Evolutionary conservation across 2,329 filamentous ascomycete species (phyloP), one percentile per base, ranked within the genome.

Genomic region (Stemphylium vesicarium): DNA sequence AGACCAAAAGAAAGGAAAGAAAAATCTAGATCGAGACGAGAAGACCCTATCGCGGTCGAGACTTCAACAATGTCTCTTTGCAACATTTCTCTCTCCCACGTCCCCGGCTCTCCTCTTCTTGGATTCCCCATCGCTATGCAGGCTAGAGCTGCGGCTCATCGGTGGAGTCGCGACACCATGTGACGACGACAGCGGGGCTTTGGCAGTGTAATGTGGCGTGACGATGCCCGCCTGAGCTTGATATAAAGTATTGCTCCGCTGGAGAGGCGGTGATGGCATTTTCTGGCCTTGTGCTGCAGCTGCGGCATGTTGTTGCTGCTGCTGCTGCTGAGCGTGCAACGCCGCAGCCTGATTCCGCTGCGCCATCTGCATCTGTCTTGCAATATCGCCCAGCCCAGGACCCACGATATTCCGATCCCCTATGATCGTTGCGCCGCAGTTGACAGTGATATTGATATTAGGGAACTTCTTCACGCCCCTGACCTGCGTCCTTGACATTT

Each of bases 391-490:
- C 3, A 75, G 40, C 0, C 65, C 69, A 4, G 70, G 71, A 3
- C 72, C 70, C 2, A 75, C 71, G 22, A 75, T 72, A 40, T 75
- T 75, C 12, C 70, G 59, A 45, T 75, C 71, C 1, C 72, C 72
- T 16, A 73, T 62, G 2, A 75, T 63, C 10, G 71, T 75, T 26
- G 69, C 66, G 50, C 70, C 71, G 48, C 72, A 75, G 48, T 73
- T 71, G 13, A 75, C 56, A 1, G 65, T 73, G 51, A 75, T 70
- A 54, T 69, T 69, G 41, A 73, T 50, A 20, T 62, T 72, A 3
- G 58, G 54, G 1, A 45, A 56, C 2, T 50, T 42, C 16, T 59
- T 62, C 18, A 56, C 18, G 36, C 49, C 51, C 7, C 43, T 47
- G 3, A 53, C 46, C 29, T 56, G 55, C 3, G 56, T 59, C 11